Percentiles rank a stretch among this genome's conserved stretches.
These are phyloP conservation scores for Moricandia moricandioides DNA, from an alignment of 345 rosid species.

Conservation along the genomic window DNA sequence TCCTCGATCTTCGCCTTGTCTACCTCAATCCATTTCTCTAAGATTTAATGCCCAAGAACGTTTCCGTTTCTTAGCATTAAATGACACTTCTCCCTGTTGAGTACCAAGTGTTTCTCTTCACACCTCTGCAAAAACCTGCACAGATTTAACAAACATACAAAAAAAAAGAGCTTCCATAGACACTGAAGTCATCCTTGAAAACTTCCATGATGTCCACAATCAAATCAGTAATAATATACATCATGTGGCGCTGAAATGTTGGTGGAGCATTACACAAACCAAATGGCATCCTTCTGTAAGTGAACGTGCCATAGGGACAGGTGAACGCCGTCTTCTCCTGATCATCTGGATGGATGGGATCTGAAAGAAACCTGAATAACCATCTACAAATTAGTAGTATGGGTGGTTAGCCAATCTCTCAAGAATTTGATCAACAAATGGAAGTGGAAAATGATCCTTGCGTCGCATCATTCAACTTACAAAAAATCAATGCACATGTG, in stretches of 20 bases:
- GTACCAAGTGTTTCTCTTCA: not conserved
- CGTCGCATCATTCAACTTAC: not conserved
- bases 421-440: not conserved
- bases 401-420: not conserved
- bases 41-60: not conserved
- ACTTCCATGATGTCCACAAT: no score
- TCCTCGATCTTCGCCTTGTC: not conserved
- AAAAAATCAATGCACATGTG: no score
- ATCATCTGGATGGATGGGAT: no score
- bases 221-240: no score
- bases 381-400: no score
- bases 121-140: not conserved
- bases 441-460: not conserved
- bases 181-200: no score
- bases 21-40: not conserved
- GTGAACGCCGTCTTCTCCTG: no score
- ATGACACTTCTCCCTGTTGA: not conserved
- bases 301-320: no score
- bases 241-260: no score
- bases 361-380: no score
- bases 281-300: no score
- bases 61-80: not conserved
- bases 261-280: no score
- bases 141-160: not conserved
- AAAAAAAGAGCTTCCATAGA: not conserved